Evolutionary conservation across 441 rosid genomes (phyloP), one percentile per base, ranked within the genome.

Genomic region (Macaranga tanarius): DNA sequence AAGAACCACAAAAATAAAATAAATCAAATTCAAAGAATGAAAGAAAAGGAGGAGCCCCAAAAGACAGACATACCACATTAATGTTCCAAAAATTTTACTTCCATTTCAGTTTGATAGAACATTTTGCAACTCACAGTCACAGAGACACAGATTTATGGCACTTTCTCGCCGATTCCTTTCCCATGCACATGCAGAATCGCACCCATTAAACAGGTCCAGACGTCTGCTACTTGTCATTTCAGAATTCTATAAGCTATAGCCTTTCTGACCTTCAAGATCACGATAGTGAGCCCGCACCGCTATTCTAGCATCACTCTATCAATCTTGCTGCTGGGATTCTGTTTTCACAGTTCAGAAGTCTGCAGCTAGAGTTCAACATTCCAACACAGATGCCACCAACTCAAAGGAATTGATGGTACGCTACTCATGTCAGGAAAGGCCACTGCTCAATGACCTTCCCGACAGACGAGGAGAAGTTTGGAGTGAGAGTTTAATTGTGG

Each of bases 401-500:
- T 48, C 56, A 2, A 20, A 20, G 65, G 55, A 26, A 44, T 66
- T 58, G 19, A n/a, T 1, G n/a, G n/a, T n/a, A n/a, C n/a, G n/a
- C n/a, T 26, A 9, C 7, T 15, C 44, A 50, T 48, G 65, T 71
- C 80, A 85, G 1, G 57, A 71, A 40, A 52, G 75, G 65, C 84
- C 74, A 16, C 83, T 67, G 55, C 83, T 84, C 17, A 78, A 79
- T 67, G 82, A 83, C 68, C 87, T 84, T 72, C 85, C 85, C 1
- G 40, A 57, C 40, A 57, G 68, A 50, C 76, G 85, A 76, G 79
- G 81, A 79, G 97, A 86, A 60, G 69, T 82, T 72, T 84, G 92
- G 65, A 95, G 82, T 22, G 76, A 57, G 76, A 94, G 91, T 77
- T 80, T 92, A 60, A 90, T 85, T 10, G 89, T 89, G 62, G 81